phyloP scores from a whole-genome alignment of 2,329 filamentous ascomycete species.

The Aspergillus pseudotamarii region DNA sequence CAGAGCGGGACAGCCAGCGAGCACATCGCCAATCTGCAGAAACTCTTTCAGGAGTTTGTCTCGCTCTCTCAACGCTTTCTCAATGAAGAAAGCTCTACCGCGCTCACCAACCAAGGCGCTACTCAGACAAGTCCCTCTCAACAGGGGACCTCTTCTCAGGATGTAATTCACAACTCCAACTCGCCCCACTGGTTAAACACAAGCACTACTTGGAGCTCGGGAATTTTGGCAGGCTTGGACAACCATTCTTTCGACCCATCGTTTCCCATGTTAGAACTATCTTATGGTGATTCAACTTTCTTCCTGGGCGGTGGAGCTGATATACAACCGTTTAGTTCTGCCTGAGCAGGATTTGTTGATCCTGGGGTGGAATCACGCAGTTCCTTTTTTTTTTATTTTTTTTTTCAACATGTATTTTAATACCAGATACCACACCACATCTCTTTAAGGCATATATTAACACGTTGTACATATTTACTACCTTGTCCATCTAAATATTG shows the following conservation, averaged over 20 bases:
- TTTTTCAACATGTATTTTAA: background rate
- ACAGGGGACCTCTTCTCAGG: background rate
- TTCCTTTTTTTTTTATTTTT: too few relatives aligned
- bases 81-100: background rate
- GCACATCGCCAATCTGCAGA: constrained; percentile 18
- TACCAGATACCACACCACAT: background rate
- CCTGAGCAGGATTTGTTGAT: background rate
- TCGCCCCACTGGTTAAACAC: background rate
- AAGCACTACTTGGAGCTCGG: background rate
- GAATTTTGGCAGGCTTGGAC: background rate
- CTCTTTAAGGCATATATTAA: background rate
- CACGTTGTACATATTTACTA: background rate
- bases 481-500: too few relatives aligned
- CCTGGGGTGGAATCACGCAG: background rate
- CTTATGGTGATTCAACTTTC: background rate
- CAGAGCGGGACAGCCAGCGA: constrained; percentile 20
- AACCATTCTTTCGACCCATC: background rate
- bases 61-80: constrained; percentile 14
- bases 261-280: background rate
- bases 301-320: background rate
- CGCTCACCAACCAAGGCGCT: background rate
- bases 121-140: background rate
- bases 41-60: constrained; percentile 21
- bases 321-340: background rate
- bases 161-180: background rate